A percentile compares a stretch with the other conserved stretches of the same genome.
phyloP scores from a whole-genome alignment of 2,329 filamentous ascomycete species.

The Clonostachys sp. region DNA sequence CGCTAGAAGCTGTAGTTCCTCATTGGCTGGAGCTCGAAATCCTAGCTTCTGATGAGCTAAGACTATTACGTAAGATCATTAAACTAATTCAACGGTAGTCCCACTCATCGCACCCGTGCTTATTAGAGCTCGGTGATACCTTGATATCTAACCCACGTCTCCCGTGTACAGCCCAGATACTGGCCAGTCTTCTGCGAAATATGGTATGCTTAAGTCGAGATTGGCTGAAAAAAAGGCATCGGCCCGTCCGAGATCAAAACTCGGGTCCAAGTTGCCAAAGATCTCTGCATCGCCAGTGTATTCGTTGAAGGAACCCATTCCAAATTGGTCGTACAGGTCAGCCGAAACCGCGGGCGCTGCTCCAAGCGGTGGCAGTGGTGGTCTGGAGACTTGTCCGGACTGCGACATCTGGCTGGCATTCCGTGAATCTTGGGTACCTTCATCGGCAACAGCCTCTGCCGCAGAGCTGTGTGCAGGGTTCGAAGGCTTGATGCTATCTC shows the following conservation, averaged over 20 bases:
- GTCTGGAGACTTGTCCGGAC: neutral
- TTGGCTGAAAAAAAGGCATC: conserved; percentile 11
- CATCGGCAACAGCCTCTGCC: neutral
- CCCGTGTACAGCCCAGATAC: neutral
- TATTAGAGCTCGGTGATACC: neutral
- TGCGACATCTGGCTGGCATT: neutral
- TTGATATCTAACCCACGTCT: neutral
- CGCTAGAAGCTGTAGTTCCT: too few species aligned
- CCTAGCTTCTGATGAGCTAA: too few species aligned
- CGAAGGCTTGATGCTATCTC: conserved; percentile 4
- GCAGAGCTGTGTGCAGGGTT: neutral
- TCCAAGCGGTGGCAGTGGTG: neutral
- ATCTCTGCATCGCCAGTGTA: conserved; percentile 7
- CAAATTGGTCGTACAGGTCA: conserved; percentile 2
- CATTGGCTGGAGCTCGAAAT: too few species aligned
- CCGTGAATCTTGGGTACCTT: neutral
- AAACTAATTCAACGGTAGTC: too few species aligned
- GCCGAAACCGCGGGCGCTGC: neutral
- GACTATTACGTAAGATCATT: too few species aligned
- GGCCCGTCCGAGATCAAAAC: conserved; percentile 10
- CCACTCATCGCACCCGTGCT: too few species aligned
- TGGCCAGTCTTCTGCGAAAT: conserved; percentile 5
- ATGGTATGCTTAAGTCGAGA: conserved; percentile 6
- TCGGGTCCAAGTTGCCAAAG: conserved; percentile 13
- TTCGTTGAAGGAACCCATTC: conserved; percentile 4